Conservation (phyloP, 2,329 filamentous ascomycete species). For the Sarocladium brachiariae region DNA sequence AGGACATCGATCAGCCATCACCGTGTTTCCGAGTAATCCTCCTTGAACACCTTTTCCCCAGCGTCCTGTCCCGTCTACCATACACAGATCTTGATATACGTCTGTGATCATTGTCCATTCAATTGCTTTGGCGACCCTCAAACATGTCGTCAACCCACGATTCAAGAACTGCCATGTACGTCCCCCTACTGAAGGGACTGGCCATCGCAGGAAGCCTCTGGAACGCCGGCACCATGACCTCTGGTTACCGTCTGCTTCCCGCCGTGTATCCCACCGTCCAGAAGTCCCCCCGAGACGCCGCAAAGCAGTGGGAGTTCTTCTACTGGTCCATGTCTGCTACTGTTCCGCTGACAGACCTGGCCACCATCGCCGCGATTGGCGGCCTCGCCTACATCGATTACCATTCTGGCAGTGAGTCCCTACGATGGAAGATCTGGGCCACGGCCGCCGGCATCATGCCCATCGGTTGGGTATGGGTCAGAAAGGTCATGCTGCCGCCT, state of each 20-base stretch:
- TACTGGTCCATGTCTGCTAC: constrained; percentile 16
- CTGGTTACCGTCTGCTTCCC: constrained; percentile 15
- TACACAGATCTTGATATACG: too few relatives aligned
- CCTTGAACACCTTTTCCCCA: too few relatives aligned
- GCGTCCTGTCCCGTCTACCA: too few relatives aligned
- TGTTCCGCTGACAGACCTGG: constrained; percentile 13
- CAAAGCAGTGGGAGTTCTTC: constrained; percentile 16
- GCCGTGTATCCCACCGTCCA: constrained; percentile 13
- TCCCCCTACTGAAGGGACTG: constrained; percentile 13
- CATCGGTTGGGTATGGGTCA: constrained; percentile 6
- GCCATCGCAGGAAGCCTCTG: constrained; percentile 16
- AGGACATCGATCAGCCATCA: too few relatives aligned
- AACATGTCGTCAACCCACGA: too few relatives aligned
- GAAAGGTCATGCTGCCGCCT: constrained; percentile 2
- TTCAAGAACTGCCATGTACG: too few relatives aligned
- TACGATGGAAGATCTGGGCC: constrained; percentile 3
- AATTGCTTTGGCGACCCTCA: too few relatives aligned
- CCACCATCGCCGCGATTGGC: constrained; percentile 14
- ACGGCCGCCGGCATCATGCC: constrained; percentile 1
- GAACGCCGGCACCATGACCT: constrained; percentile 16
- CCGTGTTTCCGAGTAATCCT: too few relatives aligned
- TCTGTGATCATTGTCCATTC: too few relatives aligned
- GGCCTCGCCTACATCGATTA: constrained; percentile 7
- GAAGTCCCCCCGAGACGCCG: constrained; percentile 14
- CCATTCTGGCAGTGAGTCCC: not conserved